phyloP scores from a whole-genome alignment of 2,329 filamentous ascomycete species.

The Ustilaginoidea virens region DNA sequence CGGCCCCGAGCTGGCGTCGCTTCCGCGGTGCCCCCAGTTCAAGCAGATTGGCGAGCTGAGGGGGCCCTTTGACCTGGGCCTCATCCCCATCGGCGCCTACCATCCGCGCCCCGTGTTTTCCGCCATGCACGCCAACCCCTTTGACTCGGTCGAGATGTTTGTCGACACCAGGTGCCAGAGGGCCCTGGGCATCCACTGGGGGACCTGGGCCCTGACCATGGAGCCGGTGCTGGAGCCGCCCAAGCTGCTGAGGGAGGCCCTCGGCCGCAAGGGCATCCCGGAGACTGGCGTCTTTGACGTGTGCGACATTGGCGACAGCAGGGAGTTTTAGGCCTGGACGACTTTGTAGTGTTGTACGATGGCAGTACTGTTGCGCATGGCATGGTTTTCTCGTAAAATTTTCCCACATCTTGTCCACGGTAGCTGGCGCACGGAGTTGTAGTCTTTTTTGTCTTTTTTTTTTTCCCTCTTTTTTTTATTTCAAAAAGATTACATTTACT shows the following conservation, averaged over 20 bases:
- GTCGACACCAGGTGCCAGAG: constrained; percentile 60
- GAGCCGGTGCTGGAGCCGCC: constrained; percentile 82
- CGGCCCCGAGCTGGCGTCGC: constrained; percentile 44
- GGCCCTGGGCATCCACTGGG: constrained; percentile 87
- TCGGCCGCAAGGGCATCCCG: constrained; percentile 48
- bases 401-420: no score
- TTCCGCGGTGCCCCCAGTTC: constrained; percentile 72
- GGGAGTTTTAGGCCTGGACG: constrained; percentile 62
- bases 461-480: no score
- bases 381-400: no score
- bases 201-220: constrained; percentile 71
- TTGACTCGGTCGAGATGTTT: constrained; percentile 83
- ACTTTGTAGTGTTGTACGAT: no score
- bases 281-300: constrained; percentile 67
- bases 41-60: constrained; percentile 63
- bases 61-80: constrained; percentile 77
- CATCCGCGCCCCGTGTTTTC: constrained; percentile 58
- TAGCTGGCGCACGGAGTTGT: no score
- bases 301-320: constrained; percentile 72
- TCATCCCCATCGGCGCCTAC: constrained; percentile 91
- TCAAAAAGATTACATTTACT: no score
- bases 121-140: constrained; percentile 71
- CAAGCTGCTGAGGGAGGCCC: constrained; percentile 51
- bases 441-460: no score
- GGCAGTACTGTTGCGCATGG: no score